These are phyloP conservation scores for Ulvella scutata DNA, from an alignment of 139 green algal genomes.

Conservation along the genomic window DNA sequence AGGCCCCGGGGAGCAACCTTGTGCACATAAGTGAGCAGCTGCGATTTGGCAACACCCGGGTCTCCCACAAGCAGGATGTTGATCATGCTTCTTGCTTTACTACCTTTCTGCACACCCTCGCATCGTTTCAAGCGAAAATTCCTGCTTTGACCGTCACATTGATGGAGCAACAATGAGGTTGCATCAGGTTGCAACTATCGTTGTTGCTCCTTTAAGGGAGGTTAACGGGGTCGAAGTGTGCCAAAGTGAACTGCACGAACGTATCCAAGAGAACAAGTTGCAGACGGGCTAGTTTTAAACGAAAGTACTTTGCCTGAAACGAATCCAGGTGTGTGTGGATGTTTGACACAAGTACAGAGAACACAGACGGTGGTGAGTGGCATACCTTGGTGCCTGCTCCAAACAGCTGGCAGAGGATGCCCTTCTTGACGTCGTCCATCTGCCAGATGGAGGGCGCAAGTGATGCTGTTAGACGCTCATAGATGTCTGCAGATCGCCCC, in stretches of 20 bases:
- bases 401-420: slow-evolving; percentile 52
- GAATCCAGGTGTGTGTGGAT: not conserved
- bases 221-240: no score
- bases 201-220: not conserved
- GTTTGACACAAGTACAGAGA: not conserved
- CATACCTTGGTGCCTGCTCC: slow-evolving; percentile 34
- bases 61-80: slow-evolving; percentile 95
- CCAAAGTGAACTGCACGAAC: no score
- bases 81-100: slow-evolving; percentile 63
- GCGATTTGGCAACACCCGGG: slow-evolving; percentile 86
- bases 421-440: slow-evolving; percentile 95
- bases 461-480: slow-evolving; percentile 64
- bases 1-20: slow-evolving; percentile 88
- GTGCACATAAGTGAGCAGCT: slow-evolving; percentile 92
- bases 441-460: slow-evolving; percentile 92
- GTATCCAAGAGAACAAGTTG: no score
- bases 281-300: no score
- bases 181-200: not conserved
- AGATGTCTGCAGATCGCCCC: slow-evolving; percentile 56
- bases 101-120: not conserved
- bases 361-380: not conserved
- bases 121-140: not conserved
- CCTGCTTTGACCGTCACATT: no score
- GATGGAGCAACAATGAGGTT: no score
- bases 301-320: no score